A percentile compares a stretch with the other conserved stretches of the same genome.
Conservation (phyloP, 495 filamentous ascomycete genomes). For the Cairneyella variabilis region DNA sequence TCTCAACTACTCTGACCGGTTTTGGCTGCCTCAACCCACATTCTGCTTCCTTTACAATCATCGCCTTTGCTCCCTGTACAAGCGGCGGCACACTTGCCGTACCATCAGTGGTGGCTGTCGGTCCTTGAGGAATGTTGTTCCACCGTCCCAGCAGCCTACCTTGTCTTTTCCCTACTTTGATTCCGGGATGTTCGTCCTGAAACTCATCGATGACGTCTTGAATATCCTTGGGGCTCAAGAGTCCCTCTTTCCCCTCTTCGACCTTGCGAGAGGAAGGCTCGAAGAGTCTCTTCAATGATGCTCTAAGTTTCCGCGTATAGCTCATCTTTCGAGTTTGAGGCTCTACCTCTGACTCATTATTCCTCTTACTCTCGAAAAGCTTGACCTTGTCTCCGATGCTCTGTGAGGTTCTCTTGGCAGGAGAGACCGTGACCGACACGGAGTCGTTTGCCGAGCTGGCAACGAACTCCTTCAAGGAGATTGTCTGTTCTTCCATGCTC, state of each 20-base stretch:
- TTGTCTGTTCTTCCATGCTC: neutral
- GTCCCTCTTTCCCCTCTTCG: slow-evolving; percentile 11
- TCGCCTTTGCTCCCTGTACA: slow-evolving; percentile 5
- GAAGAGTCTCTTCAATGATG: slow-evolving; percentile 26
- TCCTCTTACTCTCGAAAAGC: slow-evolving; percentile 3
- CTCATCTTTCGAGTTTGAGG: neutral
- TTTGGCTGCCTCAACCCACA: slow-evolving; percentile 32
- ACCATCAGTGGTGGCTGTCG: slow-evolving; percentile 1
- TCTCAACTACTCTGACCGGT: slow-evolving; percentile 29
- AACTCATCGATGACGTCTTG: slow-evolving; percentile 1
- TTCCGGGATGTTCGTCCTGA: neutral
- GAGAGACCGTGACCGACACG: neutral
- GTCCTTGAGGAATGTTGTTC: neutral
- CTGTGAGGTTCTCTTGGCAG: neutral
- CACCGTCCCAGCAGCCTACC: neutral
- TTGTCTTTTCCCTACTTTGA: neutral
- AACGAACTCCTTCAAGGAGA: neutral
- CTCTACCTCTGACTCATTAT: neutral
- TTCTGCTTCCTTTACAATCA: slow-evolving; percentile 25
- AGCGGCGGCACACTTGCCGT: neutral
- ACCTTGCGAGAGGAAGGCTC: slow-evolving; percentile 26
- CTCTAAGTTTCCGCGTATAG: slow-evolving; percentile 2
- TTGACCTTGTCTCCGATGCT: slow-evolving; percentile 12
- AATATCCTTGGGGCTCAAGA: neutral
- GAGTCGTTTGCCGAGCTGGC: neutral